A percentile compares a stretch with the other conserved stretches of the same genome.
Conservation (phyloP, 2,329 filamentous ascomycete genomes). For the Fusarium phyllophilum region DNA sequence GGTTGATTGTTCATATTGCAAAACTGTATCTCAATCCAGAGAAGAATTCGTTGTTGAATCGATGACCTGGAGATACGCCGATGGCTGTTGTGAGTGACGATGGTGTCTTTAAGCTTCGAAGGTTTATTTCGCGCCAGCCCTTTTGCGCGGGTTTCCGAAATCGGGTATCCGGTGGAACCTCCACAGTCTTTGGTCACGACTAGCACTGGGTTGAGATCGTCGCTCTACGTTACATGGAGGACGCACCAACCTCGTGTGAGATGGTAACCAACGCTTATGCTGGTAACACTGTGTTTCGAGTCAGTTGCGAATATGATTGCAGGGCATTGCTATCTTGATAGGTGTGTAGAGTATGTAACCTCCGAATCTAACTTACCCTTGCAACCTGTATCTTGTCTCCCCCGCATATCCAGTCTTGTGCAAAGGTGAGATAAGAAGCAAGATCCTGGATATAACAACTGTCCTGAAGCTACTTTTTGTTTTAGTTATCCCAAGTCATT, state of each 20-base stretch:
- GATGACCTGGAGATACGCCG: rapidly evolving
- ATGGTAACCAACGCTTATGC: not conserved
- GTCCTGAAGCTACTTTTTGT: not conserved
- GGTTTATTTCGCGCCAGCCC: not conserved
- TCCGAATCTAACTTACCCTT: not conserved
- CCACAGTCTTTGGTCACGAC: not conserved
- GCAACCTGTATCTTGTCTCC: not conserved
- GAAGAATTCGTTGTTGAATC: rapidly evolving
- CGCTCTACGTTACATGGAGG: not conserved
- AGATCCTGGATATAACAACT: not conserved
- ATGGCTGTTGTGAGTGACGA: not conserved
- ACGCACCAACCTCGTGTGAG: not conserved
- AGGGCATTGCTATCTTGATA: not conserved
- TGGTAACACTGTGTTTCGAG: not conserved
- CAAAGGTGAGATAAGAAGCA: not conserved
- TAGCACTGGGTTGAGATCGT: not conserved
- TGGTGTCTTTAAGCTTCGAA: not conserved
- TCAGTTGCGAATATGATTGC: not conserved
- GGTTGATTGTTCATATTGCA: not conserved
- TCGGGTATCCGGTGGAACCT: not conserved
- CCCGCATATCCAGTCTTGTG: not conserved
- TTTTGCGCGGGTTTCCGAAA: not conserved
- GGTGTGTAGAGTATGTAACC: not conserved
- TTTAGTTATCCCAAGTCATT: not conserved
- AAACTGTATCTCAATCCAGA: rapidly evolving